Base-by-base conservation (phyloP, 1,139 yeast genomes). In the Diutina ranongensis region DNA sequence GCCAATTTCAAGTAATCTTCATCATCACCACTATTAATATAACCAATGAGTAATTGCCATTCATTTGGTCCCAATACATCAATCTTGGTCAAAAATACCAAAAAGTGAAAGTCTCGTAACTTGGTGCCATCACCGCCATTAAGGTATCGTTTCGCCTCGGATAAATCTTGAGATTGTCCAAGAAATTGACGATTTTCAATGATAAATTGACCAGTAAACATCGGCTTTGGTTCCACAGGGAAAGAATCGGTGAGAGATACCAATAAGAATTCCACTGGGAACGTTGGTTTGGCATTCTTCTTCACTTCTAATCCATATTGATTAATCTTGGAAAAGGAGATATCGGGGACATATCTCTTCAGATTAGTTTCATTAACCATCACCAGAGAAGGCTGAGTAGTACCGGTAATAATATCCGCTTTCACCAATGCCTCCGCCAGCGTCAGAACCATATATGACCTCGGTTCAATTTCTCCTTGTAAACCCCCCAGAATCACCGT, bases 171-270 rank as follows among this genome's bases (percentile, higher is more conserved):
- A 3, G 80, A 67, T 21, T 76, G 77, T 4, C 95, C 95, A 57
- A 86, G 59, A 46, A 78, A 78, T 48, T 77, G 86, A 48, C 97
- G 68, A 58, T 87, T 83, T 55, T 85, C 94, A 58, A 88, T 76
- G 2, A 89, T 78, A 63, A 85, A 89, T 5, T 2, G 15, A 9
- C 64, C 58, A 15, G 64, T 55, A 56, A 80, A 77, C 46, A 68
- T 52, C 2, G 85, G 80, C 4, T 61, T 61, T 3, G 84, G 80
- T 0, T 68, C 68, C 49, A 76, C 68, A 2, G 96, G 95, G 73
- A 92, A 92, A 1, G 98, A 95, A 60, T 92, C 97, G 15, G 95
- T 83, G 50, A 92, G 65, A 2, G 97, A 83, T 1, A 92, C 95
- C 46, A 94, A 65, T 50, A 94, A 64, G 60, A 86, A 94, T 53